phyloP scores from a whole-genome alignment of 345 rosid genomes.

The Streptanthus diversifolius region DNA sequence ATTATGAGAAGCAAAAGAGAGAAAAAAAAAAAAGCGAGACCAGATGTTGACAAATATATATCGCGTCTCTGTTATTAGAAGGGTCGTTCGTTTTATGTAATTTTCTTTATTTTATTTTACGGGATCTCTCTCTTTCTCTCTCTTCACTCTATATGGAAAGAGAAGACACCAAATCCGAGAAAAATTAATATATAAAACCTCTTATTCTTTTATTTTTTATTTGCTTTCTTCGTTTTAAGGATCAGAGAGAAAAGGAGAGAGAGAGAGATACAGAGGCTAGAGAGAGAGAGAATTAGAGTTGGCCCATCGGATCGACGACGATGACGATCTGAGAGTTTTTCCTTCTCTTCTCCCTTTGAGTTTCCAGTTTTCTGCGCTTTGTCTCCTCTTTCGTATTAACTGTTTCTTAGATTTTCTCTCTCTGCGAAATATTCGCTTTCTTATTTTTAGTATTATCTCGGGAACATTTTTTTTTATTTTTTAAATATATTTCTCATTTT shows the following conservation, averaged over 20 bases:
- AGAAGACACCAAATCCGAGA: slow-evolving; percentile 33
- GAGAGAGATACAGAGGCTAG: slow-evolving; percentile 5
- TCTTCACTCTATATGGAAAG: slow-evolving; percentile 2
- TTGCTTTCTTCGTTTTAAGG: slow-evolving; percentile 30
- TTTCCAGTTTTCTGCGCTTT: slow-evolving; percentile 28
- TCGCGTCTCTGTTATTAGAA: slow-evolving; percentile 83
- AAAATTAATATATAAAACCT: slow-evolving; percentile 17
- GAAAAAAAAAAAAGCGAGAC: slow-evolving; percentile 40
- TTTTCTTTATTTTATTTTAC: slow-evolving; percentile 19
- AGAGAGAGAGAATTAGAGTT: slow-evolving; percentile 35
- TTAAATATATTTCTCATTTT: background rate
- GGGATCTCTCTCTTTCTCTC: slow-evolving; percentile 58
- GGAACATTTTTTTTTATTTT: background rate
- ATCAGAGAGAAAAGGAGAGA: slow-evolving; percentile 28
- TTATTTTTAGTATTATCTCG: slow-evolving; percentile 13
- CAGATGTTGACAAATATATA: slow-evolving; percentile 79
- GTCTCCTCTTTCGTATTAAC: slow-evolving; percentile 10
- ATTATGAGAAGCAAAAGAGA: slow-evolving; percentile 18
- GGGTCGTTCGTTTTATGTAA: slow-evolving; percentile 58
- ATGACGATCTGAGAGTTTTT: slow-evolving; percentile 48
- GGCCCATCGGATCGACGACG: slow-evolving; percentile 77
- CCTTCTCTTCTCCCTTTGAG: slow-evolving; percentile 16
- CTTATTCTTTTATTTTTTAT: slow-evolving; percentile 30
- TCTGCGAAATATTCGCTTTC: background rate
- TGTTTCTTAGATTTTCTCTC: slow-evolving; percentile 24